A percentile compares a stretch with the other conserved stretches of the same genome.
Evolutionary conservation across 768 basidiomycete species (phyloP).

Genomic region (Sporobolomyces pararoseus): DNA sequence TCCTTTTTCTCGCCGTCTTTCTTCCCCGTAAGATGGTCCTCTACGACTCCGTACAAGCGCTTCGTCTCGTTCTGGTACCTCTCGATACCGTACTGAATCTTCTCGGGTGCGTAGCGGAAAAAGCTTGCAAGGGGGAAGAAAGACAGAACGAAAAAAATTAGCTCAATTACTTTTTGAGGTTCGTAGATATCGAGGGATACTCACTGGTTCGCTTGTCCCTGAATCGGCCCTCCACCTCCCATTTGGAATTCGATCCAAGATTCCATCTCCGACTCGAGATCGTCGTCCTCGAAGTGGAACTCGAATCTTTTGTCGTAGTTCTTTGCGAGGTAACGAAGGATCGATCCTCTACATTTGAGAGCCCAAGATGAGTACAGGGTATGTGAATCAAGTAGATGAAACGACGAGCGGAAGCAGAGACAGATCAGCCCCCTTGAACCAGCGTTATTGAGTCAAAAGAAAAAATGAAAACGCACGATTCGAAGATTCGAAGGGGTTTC

Average conservation of each 20-base stretch:
- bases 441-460: too few relatives aligned
- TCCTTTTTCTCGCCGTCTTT: constrained; percentile 33
- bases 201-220: constrained; percentile 37
- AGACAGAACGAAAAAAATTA: not conserved
- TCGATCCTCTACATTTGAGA: constrained; percentile 11
- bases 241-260: constrained; percentile 33
- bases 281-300: constrained; percentile 38
- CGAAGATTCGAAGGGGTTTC: constrained; percentile 39
- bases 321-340: constrained; percentile 34
- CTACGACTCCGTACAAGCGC: constrained; percentile 39
- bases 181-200: too few relatives aligned
- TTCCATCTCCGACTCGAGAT: constrained; percentile 17
- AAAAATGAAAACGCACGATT: constrained; percentile 17
- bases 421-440: too few relatives aligned
- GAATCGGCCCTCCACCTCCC: constrained; percentile 5
- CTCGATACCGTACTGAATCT: constrained; percentile 29
- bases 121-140: not conserved
- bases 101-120: constrained; percentile 43
- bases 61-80: constrained; percentile 41
- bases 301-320: constrained; percentile 30
- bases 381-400: too few relatives aligned
- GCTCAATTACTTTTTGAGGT: too few relatives aligned
- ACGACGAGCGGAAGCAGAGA: too few relatives aligned
- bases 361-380: too few relatives aligned
- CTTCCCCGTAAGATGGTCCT: constrained; percentile 30